phyloP scores from a whole-genome alignment of 495 filamentous ascomycete genomes.

The Penicillium ucsense region DNA sequence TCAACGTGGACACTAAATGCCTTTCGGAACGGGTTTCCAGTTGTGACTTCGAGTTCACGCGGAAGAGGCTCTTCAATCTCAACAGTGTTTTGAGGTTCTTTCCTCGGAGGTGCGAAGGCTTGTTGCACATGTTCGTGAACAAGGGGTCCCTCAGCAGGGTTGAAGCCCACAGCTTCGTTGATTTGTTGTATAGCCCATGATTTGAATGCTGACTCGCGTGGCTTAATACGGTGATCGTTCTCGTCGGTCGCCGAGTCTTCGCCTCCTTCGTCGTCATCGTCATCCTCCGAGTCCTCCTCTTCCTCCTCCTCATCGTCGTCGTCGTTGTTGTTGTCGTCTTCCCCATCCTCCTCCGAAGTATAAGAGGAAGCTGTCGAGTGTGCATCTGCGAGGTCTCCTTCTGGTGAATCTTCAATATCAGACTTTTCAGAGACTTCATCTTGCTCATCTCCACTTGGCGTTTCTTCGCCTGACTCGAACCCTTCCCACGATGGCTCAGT shows the following conservation, averaged over 20 bases:
- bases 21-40: conserved; percentile 53
- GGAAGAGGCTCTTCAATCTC: conserved; percentile 69
- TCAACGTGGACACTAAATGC: conserved; percentile 66
- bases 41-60: conserved; percentile 56
- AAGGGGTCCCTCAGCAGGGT: conserved; percentile 34
- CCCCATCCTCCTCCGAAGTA: too few species aligned
- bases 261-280: conserved; percentile 15
- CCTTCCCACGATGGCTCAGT: conserved; percentile 51
- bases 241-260: conserved; percentile 1
- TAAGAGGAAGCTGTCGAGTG: too few species aligned
- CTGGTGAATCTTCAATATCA: conserved; percentile 11
- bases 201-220: conserved; percentile 71
- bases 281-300: conserved; percentile 16
- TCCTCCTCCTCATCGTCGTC: conserved; percentile 12
- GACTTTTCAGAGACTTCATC: conserved; percentile 5
- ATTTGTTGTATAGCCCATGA: conserved; percentile 81
- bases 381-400: conserved; percentile 9
- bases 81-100: conserved; percentile 30
- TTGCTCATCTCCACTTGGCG: conserved; percentile 13
- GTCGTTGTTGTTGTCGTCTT: too few species aligned
- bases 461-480: conserved; percentile 41
- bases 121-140: conserved; percentile 17
- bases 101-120: conserved; percentile 18
- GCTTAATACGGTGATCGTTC: conserved; percentile 30
- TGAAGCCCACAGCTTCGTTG: conserved; percentile 62